A percentile compares a stretch with the other conserved stretches of the same genome.
Evolutionary conservation across 306 rosid genomes (phyloP).

Genomic region (Lupinus albus): DNA sequence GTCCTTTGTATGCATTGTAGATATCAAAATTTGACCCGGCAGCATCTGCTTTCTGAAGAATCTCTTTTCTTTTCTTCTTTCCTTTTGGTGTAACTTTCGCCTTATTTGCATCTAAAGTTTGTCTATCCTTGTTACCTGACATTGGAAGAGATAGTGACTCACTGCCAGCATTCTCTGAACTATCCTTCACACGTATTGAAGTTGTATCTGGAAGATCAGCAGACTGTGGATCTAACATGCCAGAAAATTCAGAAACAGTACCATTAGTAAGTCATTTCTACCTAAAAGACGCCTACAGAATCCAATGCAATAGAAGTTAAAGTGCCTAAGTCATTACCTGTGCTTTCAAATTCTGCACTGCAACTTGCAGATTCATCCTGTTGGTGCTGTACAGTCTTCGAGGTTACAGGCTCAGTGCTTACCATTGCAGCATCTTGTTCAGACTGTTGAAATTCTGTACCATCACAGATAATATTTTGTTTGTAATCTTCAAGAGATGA

Average conservation of each 20-base stretch:
- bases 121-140: conserved; percentile 58
- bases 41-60: conserved; percentile 90
- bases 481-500: conserved; percentile 39
- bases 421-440: conserved; percentile 43
- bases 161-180: conserved; percentile 47
- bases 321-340: conserved; percentile 34
- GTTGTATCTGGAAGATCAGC: conserved; percentile 47
- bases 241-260: conserved; percentile 40
- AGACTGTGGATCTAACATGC: conserved; percentile 45
- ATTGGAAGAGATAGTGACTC: conserved; percentile 40
- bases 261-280: conserved; percentile 49
- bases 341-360: conserved; percentile 44
- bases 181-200: conserved; percentile 48
- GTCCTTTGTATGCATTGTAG: conserved; percentile 91
- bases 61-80: conserved; percentile 66
- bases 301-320: conserved; percentile 36
- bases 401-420: conserved; percentile 35
- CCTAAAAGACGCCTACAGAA: conserved; percentile 42
- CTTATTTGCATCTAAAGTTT: conserved; percentile 56
- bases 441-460: conserved; percentile 36
- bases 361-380: conserved; percentile 45
- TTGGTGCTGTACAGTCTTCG: conserved; percentile 41
- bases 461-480: conserved; percentile 36
- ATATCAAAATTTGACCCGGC: conserved; percentile 88
- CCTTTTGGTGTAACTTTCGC: conserved; percentile 48